Evolutionary conservation across 129 eudicot species (phyloP), one percentile per base, ranked within the genome.

Genomic region (Rutidosis leptorrhynchoides): DNA sequence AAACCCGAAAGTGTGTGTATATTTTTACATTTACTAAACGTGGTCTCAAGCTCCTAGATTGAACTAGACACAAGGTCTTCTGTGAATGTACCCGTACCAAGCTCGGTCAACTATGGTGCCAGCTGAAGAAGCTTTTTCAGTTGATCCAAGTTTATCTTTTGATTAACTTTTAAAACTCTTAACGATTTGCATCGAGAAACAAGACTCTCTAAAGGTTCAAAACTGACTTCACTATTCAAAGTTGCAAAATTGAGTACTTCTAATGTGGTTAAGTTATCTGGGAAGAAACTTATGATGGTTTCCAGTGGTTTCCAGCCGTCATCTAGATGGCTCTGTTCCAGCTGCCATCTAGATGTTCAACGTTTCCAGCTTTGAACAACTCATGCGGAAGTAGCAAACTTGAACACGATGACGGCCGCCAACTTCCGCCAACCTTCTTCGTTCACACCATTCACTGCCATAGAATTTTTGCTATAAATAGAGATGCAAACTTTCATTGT

Each of bases 31-130:
- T 67, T 79, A 28, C 52, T 58, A 62, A 90, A 87, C 7, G 87
- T 75, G 29, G 16, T 67, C 64, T 62, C 79, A 3, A 85, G 83
- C 30, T 73, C 82, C 12, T 73, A 58, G 52, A 35, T 73, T 9
- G 77, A 70, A 60, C 70, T 46, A 29, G 88, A 40, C 21, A 43
- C 53, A 24, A 84, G 78, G 58, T 87, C 86, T 75, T 81, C 83
- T 25, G 65, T 19, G 74, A 87, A 83, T 1, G 90, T 71, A 32
- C 97, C 97, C 5, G 97, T 90, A 6, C 97, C 93, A 37, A 90
- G 86, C 82, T 83, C 87, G 11, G 28, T 55, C 73, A 90, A 62
- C 42, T 77, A 80, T 52, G 97, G 88, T 27, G 96, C 84, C 16
- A 43, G 78, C 48, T 72, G 64, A 64, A 91, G 83, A 49, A 91